Base-by-base conservation (phyloP, 2,329 filamentous ascomycete species). In the Albophoma yamanashiensis region DNA sequence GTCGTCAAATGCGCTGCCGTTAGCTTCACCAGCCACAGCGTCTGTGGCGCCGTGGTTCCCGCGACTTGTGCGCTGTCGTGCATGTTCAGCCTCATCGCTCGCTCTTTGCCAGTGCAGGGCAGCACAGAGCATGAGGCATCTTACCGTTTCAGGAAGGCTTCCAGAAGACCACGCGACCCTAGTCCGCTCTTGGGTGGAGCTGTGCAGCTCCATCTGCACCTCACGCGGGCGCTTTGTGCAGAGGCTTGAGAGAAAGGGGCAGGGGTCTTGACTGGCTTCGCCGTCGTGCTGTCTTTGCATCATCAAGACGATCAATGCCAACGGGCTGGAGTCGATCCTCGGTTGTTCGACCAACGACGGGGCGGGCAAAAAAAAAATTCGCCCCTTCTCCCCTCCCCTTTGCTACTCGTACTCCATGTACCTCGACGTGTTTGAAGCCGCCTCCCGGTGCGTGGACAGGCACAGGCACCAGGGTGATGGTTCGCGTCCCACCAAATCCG, bases 61-160 rank as follows among this genome's bases (percentile, higher is more conserved):
- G 25, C n/a, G 25, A 20, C 17, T 52, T 52, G 27, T 52, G 47
- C 17, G 27, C 47, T 52, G 27, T 9, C 27, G 27, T 34, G 47
- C 47, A 52, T n/a, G 8, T 34, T 34, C 47, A 52, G 27, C 47
- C 47, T 34, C 27, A 52, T n/a, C 25, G 45, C 12, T 15, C 47
- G 6, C n/a, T n/a, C n/a, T n/a, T n/a, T n/a, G n/a, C n/a, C 17
- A 52, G 27, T 52, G 47, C 47, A 52, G 6, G 25, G 8, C 47
- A n/a, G 47, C 47, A 20, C 25, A 17, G 39, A n/a, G 47, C 20
- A 52, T 56, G 58, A 56, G 42, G 43, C 52, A 43, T 38, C 31
- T 57, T 34, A 14, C 58, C 52, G 50, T 20, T n/a, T 36, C 20
- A 20, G 58, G 58, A 57, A 60, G 40, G 55, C 42, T 60, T 60